Percentiles rank a stretch among this genome's conserved stretches.
These are phyloP conservation scores for Aspergillus heteromorphus DNA, from an alignment of 495 filamentous ascomycete species.

Conservation along the genomic window DNA sequence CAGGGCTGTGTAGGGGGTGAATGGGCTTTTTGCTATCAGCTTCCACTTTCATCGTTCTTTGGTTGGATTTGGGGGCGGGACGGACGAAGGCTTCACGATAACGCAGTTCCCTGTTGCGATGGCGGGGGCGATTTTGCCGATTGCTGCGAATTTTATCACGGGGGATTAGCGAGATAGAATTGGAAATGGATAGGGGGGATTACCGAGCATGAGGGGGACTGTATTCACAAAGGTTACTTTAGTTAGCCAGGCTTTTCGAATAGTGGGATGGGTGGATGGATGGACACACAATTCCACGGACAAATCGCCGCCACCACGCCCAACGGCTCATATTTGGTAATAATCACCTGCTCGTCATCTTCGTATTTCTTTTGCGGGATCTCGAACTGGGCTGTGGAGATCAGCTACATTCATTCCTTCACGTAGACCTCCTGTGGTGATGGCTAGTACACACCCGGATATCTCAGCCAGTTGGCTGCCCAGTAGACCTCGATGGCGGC, in stretches of 20 bases:
- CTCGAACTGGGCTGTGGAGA: neutral
- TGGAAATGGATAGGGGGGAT: too few species aligned
- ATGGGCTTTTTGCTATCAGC: slow-evolving; percentile 55
- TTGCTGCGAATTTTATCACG: neutral
- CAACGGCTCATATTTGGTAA: slow-evolving; percentile 18
- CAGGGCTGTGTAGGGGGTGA: slow-evolving; percentile 83
- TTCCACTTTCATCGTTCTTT: too few species aligned
- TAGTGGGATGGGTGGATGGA: slow-evolving; percentile 10
- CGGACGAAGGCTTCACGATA: slow-evolving; percentile 74
- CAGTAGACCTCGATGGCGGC: too few species aligned
- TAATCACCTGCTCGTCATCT: neutral
- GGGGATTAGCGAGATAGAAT: too few species aligned
- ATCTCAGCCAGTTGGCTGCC: too few species aligned
- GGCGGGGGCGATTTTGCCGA: slow-evolving; percentile 46
- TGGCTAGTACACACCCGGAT: neutral
- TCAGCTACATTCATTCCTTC: slow-evolving; percentile 1
- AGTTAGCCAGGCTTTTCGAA: too few species aligned
- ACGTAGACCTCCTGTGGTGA: too few species aligned
- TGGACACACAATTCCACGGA: slow-evolving; percentile 27
- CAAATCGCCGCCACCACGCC: slow-evolving; percentile 29
- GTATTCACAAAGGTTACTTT: too few species aligned
- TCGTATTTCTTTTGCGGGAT: slow-evolving; percentile 4
- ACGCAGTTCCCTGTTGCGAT: slow-evolving; percentile 55
- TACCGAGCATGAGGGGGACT: too few species aligned
- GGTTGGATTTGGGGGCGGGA: too few species aligned